Base-by-base conservation (phyloP, 192 early-diverging fungal genomes). In the Coemansia sp. region DNA sequence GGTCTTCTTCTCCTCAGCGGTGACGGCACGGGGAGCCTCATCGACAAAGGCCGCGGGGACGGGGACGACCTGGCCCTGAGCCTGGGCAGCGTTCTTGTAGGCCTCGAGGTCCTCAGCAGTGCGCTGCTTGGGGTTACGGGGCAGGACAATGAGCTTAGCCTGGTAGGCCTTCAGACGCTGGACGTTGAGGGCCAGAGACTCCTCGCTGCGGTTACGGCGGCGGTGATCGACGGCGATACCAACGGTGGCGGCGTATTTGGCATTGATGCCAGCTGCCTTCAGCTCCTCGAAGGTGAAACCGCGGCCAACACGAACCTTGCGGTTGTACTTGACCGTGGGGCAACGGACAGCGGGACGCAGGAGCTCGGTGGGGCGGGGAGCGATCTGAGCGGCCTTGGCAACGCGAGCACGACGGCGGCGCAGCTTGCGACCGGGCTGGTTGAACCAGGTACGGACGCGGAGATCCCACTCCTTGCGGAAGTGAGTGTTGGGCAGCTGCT, bases 201-300 rank as follows among this genome's bases (percentile, higher is more conserved):
- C 96, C 75, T 91, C 88, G 65, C 93, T 95, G 80, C 93, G 88
- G 93, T 96, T 96, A 85, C 91, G 90, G 73, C 96, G 89, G 68
- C 96, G 94, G 87, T 94, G 91, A 87, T 99, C 97, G 63, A 99
- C 94, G 58, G 96, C 86, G 77, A 99, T 93, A 76, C 97, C 97
- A 74, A 99, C 91, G 73, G 92, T 88, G 68, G 86, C 88, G 69
- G 97, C 97, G 82, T 94, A 89, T 88, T 96, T 97, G 86, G 91
- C 87, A 71, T 88, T 80, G 82, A 99, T 84, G 69, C 95, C 95
- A 68, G 95, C 96, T 67, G 87, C 94, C 93, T 98, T 96, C 66
- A 99, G 89, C 86, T 99, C 97, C 68, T 99, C 97, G 56, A 96
- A 84, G 59, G 96, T 97, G 88, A 99, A 99, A 61, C 97, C 97